phyloP scores from a whole-genome alignment of 2,329 filamentous ascomycete species.

The Nigrospora osmanthi region DNA sequence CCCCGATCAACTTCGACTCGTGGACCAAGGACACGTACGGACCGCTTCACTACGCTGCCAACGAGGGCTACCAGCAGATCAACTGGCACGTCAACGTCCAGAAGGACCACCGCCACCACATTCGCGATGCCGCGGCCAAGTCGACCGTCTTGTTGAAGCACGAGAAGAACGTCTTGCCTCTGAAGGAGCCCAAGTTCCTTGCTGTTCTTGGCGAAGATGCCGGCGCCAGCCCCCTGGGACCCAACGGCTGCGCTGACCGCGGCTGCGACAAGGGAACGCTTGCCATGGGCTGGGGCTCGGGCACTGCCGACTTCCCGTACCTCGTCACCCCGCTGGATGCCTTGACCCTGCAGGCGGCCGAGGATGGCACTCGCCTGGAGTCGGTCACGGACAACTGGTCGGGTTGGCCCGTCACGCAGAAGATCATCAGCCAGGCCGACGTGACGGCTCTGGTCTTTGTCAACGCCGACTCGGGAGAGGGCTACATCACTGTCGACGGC shows the following conservation, averaged over 20 bases:
- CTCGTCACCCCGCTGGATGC: slow-evolving; percentile 67
- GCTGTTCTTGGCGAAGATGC: slow-evolving; percentile 80
- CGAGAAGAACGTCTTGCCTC: slow-evolving; percentile 58
- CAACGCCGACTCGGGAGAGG: slow-evolving; percentile 81
- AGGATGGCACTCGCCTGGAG: slow-evolving; percentile 53
- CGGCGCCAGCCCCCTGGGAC: slow-evolving; percentile 63
- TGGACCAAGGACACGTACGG: slow-evolving; percentile 77
- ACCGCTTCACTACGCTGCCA: slow-evolving; percentile 55
- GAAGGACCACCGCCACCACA: slow-evolving; percentile 60
- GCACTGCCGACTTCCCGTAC: slow-evolving; percentile 67
- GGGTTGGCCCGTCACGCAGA: slow-evolving; percentile 51
- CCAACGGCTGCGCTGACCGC: slow-evolving; percentile 71
- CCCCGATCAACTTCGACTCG: slow-evolving; percentile 73
- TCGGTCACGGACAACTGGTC: slow-evolving; percentile 57
- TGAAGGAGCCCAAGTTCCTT: slow-evolving; percentile 70
- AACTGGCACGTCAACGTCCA: slow-evolving; percentile 84
- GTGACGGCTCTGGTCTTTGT: slow-evolving; percentile 79
- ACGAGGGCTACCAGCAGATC: slow-evolving; percentile 57
- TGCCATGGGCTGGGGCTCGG: slow-evolving; percentile 74
- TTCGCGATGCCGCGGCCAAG: slow-evolving; percentile 70
- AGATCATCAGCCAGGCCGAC: slow-evolving; percentile 52
- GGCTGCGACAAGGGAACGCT: slow-evolving; percentile 53
- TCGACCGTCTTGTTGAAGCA: slow-evolving; percentile 91
- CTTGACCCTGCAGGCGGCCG: slow-evolving; percentile 53
- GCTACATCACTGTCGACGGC: slow-evolving; percentile 73